Evolutionary conservation across 2,329 filamentous ascomycete species (phyloP), one percentile per base, ranked within the genome.

Genomic region (Biscogniauxia marginata): DNA sequence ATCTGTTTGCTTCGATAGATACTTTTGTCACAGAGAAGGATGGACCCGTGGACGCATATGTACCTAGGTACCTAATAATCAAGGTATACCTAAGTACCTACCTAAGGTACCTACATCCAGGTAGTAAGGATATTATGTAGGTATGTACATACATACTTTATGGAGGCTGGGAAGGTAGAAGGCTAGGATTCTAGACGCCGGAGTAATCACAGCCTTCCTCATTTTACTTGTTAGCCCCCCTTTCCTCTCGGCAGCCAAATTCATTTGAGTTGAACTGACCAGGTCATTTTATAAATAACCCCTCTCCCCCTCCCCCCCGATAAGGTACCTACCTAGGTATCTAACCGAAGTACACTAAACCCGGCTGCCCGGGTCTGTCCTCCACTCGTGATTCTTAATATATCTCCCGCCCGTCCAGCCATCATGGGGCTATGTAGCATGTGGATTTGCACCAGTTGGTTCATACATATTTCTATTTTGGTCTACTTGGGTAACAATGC

Each of bases 381-480:
- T 39, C 30, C 30, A 39, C 30, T 39, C 30, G n/a, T 39, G 30
- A 39, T 39, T 39, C 30, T 39, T 39, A 39, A 16, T 39, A 39
- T 39, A 39, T 39, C 30, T 39, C 13, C 30, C 30, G 11, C 30
- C n/a, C 30, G 30, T 39, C 30, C 30, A 5, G 13, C n/a, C 30
- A 16, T 39, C 30, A 39, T 16, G 13, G 6, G 30, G 30, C 30
- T 39, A 39, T 39, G 30, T n/a, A n/a, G n/a, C 18, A 20, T 9
- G 45, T 9, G 21, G 45, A 9, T 46, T 46, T 13, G 21, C 45
- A 23, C 18, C 45, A 23, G 30, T 9, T 9, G 11, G 21, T 46
- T 23, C 43, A 20, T 50, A 9, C 58, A 57, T 54, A 61, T 52
- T 63, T 23, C 60, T 61, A 63, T 61, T 63, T 59, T 57, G 43